These are phyloP conservation scores for Xylaria sp. DNA, from an alignment of 2,329 filamentous ascomycete genomes.

Conservation along the genomic window DNA sequence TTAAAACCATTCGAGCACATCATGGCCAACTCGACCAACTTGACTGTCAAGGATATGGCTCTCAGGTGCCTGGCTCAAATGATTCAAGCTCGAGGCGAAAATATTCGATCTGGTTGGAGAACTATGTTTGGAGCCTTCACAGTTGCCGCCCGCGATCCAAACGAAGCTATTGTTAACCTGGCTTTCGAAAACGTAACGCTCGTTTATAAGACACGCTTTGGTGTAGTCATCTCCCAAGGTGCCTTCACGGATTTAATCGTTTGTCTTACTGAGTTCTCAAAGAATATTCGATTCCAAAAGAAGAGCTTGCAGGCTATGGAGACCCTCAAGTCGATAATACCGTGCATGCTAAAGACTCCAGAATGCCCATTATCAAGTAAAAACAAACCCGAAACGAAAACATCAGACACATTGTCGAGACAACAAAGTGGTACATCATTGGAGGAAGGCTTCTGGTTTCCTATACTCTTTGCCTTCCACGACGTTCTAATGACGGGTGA, in stretches of 20 bases:
- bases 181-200: constrained; percentile 97
- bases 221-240: constrained; percentile 94
- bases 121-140: constrained; percentile 99
- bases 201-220: constrained; percentile 95
- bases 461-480: constrained; percentile 96
- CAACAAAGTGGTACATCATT: constrained; percentile 83
- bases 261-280: constrained; percentile 97
- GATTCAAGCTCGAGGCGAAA: constrained; percentile 96
- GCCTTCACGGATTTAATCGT: constrained; percentile 97
- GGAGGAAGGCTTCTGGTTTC: constrained; percentile 99
- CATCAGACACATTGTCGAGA: constrained; percentile 58
- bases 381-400: constrained; percentile 53
- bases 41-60: constrained; percentile 97
- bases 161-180: constrained; percentile 95
- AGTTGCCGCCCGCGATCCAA: constrained; percentile 90
- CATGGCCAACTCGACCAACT: constrained; percentile 89
- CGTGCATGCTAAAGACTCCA: constrained; percentile 93
- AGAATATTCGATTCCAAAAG: constrained; percentile 98
- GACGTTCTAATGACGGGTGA: constrained; percentile 99
- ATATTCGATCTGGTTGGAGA: constrained; percentile 97
- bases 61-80: constrained; percentile 97
- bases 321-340: constrained; percentile 90
- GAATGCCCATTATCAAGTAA: constrained; percentile 85
- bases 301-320: constrained; percentile 97
- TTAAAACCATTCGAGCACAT: constrained; percentile 98